A percentile compares a stretch with the other conserved stretches of the same genome.
Conservation (phyloP, 345 rosid genomes). For the Hibiscus mutabilis region DNA sequence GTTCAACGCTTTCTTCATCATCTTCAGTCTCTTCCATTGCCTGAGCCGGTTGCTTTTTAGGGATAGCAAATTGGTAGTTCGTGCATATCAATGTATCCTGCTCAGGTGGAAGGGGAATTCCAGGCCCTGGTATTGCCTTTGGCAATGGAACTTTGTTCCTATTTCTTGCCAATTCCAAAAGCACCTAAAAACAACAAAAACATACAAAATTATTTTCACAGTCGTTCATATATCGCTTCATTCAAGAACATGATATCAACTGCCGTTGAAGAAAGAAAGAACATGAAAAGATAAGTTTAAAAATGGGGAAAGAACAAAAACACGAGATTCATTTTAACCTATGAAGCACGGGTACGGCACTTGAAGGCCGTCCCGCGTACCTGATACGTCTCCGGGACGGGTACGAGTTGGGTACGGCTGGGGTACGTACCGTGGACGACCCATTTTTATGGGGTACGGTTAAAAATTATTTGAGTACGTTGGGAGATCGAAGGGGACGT, state of each 20-base stretch:
- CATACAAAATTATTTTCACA: neutral
- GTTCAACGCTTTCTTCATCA: constrained; percentile 59
- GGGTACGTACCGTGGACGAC: no score
- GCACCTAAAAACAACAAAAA: constrained; percentile 32
- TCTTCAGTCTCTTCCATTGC: constrained; percentile 74
- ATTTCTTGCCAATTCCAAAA: constrained; percentile 67
- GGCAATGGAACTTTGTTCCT: constrained; percentile 88
- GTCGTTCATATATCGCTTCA: neutral
- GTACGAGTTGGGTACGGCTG: no score
- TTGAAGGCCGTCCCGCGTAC: no score
- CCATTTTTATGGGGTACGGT: no score
- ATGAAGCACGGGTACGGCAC: no score
- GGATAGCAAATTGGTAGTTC: constrained; percentile 69
- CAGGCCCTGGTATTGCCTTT: constrained; percentile 57
- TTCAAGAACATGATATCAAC: neutral
- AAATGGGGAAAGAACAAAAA: neutral
- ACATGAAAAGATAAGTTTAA: neutral
- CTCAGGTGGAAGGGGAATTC: constrained; percentile 80
- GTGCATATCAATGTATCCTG: constrained; percentile 74
- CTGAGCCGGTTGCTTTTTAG: constrained; percentile 44
- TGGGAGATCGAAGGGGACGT: no score
- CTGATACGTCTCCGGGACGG: no score
- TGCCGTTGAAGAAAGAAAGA: neutral
- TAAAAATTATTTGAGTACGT: no score
- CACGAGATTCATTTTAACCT: neutral